phyloP scores from a whole-genome alignment of 371 early-diverging fungal genomes.

The Mucor plumbeus region DNA sequence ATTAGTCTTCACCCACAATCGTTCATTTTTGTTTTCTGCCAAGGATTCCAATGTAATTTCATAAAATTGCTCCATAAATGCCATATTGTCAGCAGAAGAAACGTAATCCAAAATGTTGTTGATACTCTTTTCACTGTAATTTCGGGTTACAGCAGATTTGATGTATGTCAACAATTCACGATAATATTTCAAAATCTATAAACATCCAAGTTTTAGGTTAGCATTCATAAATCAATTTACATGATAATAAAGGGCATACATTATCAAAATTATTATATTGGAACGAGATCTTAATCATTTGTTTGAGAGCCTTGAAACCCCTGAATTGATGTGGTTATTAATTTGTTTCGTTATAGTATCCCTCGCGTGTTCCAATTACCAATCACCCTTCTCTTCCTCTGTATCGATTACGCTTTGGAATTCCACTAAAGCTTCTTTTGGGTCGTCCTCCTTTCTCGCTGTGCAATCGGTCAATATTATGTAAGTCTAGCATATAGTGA shows the following conservation, averaged over 20 bases:
- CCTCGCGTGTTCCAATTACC: constrained; percentile 53
- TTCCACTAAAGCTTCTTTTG: constrained; percentile 76
- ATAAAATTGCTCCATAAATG: constrained; percentile 87
- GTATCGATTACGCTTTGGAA: constrained; percentile 84
- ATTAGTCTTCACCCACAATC: constrained; percentile 91
- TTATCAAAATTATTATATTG: constrained; percentile 68
- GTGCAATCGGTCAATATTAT: background rate
- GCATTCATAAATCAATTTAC: background rate
- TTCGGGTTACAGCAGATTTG: constrained; percentile 85
- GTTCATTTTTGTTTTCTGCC: constrained; percentile 84
- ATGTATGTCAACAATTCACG: constrained; percentile 78
- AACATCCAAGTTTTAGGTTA: background rate
- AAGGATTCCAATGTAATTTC: constrained; percentile 76
- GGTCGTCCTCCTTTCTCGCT: constrained; percentile 85
- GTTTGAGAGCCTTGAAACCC: constrained; percentile 96
- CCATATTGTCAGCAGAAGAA: constrained; percentile 74
- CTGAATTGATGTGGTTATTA: constrained; percentile 41
- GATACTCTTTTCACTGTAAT: constrained; percentile 95
- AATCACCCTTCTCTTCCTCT: constrained; percentile 84
- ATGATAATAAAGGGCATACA: constrained; percentile 40
- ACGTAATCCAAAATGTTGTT: constrained; percentile 92
- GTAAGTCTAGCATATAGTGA: background rate
- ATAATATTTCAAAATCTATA: constrained; percentile 79
- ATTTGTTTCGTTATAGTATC: background rate
- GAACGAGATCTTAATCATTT: constrained; percentile 89